A percentile compares a stretch with the other conserved stretches of the same genome.
Conservation (phyloP, 208 protist species). For the Wallacemonas sp. region DNA sequence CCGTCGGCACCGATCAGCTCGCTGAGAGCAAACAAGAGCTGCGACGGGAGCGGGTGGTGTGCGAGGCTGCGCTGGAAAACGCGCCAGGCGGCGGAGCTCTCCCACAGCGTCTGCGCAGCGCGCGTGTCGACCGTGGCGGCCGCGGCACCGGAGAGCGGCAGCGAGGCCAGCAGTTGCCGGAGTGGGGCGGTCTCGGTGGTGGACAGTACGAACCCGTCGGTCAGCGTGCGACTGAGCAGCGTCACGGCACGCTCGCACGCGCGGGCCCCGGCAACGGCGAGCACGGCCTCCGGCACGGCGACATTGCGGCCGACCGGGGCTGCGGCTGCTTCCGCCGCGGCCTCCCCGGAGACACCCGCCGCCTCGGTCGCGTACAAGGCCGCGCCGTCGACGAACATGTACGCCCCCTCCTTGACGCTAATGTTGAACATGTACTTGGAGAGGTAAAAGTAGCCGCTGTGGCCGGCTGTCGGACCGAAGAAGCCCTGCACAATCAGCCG, state of each 20-base stretch:
- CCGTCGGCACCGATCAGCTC: conserved; percentile 27
- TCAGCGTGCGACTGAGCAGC: background rate
- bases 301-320: background rate
- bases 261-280: background rate
- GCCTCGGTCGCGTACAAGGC: conserved; percentile 7
- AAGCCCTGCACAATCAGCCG: conserved; percentile 79
- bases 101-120: background rate
- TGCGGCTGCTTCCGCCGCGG: background rate
- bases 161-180: background rate
- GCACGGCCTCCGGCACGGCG: background rate
- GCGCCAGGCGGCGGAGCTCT: background rate
- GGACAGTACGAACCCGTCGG: background rate
- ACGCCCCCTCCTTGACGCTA: conserved; percentile 27
- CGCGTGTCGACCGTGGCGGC: background rate
- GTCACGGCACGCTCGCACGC: background rate
- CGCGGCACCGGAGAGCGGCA: conserved; percentile 11
- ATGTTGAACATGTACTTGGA: conserved; percentile 56
- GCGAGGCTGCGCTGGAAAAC: background rate
- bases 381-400: conserved; percentile 57
- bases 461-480: conserved; percentile 57
- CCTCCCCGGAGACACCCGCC: background rate
- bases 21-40: conserved; percentile 40
- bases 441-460: conserved; percentile 62
- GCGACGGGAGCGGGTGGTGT: conserved; percentile 18
- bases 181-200: background rate